Base-by-base conservation (phyloP, 495 filamentous ascomycete genomes). In the Hypoxylon fuscum region DNA sequence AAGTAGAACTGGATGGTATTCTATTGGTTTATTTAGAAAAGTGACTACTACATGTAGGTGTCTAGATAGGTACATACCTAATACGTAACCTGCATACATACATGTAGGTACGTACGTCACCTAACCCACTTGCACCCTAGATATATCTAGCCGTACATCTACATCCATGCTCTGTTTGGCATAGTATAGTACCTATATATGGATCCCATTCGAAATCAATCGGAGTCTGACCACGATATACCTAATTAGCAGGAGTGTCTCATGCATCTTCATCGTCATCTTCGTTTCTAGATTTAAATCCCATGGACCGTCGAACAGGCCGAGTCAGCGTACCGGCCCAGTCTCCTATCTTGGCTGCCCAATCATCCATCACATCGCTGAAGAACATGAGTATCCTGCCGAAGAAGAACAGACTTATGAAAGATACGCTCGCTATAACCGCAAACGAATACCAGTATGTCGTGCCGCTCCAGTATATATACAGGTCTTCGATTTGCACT, bases 401-500 rank as follows among this genome's bases (percentile, higher is more conserved):
- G 54, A 86, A 85, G 51, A 82, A 75, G 55, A 82, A 72, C 53
- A 96, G 71, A 14, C 83, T 58, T 12, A 88, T 25, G 38, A 92
- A 76, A 2, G 88, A 89, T 21, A 89, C 35, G 20, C 78, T 79
- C 42, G 92, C 81, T 32, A 91, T 84, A 34, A 92, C 83, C 5
- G 77, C 87, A 68, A 93, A 93, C 29, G 79, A 74, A 15, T 81
- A 78, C 91, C 92, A 96, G 68, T 92, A 96, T 34, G 87, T 81
- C 29, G 67, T 80, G 18, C 77, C 69, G 0, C 79, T 85, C 72
- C 90, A 94, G 14, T 79, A 74, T 3, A 71, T 77, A 40, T 82
- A 74, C 7, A 89, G 70, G 10, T 86, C 85, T 18, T 74, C 66
- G 40, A 95, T 80, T 68, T 92, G 84, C 15, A 88, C 85, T 1